Base-by-base conservation (phyloP, 2,329 filamentous ascomycete species). In the Aureobasidium sp. region DNA sequence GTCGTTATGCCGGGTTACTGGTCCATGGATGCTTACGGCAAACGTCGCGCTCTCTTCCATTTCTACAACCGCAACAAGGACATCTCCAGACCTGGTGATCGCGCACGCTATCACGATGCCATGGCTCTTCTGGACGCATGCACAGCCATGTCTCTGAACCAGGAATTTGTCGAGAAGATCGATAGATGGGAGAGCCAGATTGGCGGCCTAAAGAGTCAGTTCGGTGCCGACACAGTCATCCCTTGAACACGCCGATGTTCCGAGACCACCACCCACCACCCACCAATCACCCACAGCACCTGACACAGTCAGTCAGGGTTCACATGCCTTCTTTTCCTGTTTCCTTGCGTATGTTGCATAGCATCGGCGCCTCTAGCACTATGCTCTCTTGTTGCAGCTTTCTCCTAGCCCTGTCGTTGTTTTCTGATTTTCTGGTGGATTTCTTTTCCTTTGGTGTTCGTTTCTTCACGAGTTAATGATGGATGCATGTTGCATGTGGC, bases 401-500 rank as follows among this genome's bases (percentile, higher is more conserved):
- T 55, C 20, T 43, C 13, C 29, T 13, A 12, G 34, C n/a, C 39
- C 3, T 41, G 12, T 34, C 34, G 27, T 57, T 36, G 52, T 32
- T 36, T 36, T 36, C 27, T 34, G 6, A 24, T 41, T 32, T 55
- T 15, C 26, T 43, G 36, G n/a, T 27, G 12, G 32, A 24, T 20
- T n/a, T 43, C 20, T 32, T 3, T 20, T 32, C 8, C 24, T 37
- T 29, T 44, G 53, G 39, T 26, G 39, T 57, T 36, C 6, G 26
- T 34, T 46, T 44, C 36, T 57, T 46, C 26, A 46, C 53, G 41
- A 44, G 27, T 46, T 57, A 36, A 57, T 57, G 53, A 57, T 46
- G 53, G 53, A 57, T 46, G 53, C 53, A 57, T 57, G 53, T 57
- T 57, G 27, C 53, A 57, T 57, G 47, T 51, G 39, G 53, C 53